Base-by-base conservation (phyloP, 768 basidiomycete species). In the Suillus plorans region DNA sequence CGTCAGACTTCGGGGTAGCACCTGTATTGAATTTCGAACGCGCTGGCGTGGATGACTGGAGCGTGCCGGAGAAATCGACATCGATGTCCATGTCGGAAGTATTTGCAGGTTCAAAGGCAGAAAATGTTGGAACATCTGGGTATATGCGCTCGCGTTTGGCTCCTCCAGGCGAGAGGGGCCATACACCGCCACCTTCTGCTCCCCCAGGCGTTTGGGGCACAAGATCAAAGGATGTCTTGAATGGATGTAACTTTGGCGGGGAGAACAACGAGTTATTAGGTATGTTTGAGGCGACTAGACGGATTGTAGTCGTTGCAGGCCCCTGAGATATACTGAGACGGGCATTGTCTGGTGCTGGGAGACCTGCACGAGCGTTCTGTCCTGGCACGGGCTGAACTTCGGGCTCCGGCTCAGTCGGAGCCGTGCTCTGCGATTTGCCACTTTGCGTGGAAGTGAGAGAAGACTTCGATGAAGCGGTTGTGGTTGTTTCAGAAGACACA, bases 201-300 rank as follows among this genome's bases (percentile, higher is more conserved):
- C 65, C 71, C 5, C 74, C 69, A 0, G 88, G 90, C 53, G 85
- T 88, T 28, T 80, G 85, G 67, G 89, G 79, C 22, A 84, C 81
- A 36, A 92, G 79, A 66, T 92, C 90, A 68, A 91, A 92, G 12
- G 80, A 80, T 3, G 90, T 90, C 55, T 83, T 76, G 70, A 89
- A 87, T 0, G 90, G 86, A 67, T 84, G 81, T 4, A 94, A 81
- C 61, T 82, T 84, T 0, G 91, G 91, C 0, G 91, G 91, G 39
- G 77, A 80, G 14, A 73, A 59, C 44, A 62, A 70, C 65, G 66
- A 66, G 61, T 75, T 71, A 12, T 69, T 41, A 53, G 68, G 57
- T 28, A 62, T 5, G 28, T 72, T 61, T 12, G 75, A 71, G 39
- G 78, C 77, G 60, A 85, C 77, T 10, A 85, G 80, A 37, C 82